Conservation (phyloP, 371 early-diverging fungal genomes). For the Mucor saturninus region DNA sequence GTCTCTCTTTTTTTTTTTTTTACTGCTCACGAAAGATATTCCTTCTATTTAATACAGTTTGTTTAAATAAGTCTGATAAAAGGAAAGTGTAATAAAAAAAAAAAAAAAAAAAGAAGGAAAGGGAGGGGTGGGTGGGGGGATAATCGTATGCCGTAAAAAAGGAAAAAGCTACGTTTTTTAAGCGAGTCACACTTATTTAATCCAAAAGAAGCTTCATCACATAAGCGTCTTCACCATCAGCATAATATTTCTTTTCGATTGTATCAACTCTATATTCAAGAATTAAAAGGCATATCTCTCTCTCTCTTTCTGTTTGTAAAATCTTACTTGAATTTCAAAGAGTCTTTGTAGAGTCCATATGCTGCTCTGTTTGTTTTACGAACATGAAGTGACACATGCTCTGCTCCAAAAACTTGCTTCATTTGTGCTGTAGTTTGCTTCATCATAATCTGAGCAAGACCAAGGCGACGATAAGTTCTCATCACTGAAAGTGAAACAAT, state of each 20-base stretch:
- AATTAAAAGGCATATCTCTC: not conserved
- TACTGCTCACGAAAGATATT: too few relatives aligned
- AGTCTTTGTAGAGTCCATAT: conserved; percentile 85
- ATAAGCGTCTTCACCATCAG: conserved; percentile 94
- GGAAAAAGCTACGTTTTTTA: too few relatives aligned
- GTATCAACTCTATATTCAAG: conserved; percentile 69
- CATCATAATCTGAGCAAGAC: conserved; percentile 96
- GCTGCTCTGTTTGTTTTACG: conserved; percentile 93
- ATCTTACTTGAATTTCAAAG: conserved; percentile 82
- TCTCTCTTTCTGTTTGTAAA: not conserved
- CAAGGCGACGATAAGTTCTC: conserved; percentile 91
- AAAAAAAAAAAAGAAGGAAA: too few relatives aligned
- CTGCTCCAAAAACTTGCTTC: conserved; percentile 84
- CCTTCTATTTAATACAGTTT: too few relatives aligned
- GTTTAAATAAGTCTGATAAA: too few relatives aligned
- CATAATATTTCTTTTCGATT: conserved; percentile 94
- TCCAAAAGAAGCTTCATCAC: conserved; percentile 52
- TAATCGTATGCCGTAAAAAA: too few relatives aligned
- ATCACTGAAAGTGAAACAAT: conserved; percentile 96
- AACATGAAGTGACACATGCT: conserved; percentile 91
- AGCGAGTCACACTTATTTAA: too few relatives aligned
- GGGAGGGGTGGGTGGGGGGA: too few relatives aligned
- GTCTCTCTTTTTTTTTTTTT: too few relatives aligned
- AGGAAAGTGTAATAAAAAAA: too few relatives aligned
- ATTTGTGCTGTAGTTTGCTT: conserved; percentile 88